Evolutionary conservation across 768 basidiomycete species (phyloP).

Genomic region (Fistulinella prunicolor): DNA sequence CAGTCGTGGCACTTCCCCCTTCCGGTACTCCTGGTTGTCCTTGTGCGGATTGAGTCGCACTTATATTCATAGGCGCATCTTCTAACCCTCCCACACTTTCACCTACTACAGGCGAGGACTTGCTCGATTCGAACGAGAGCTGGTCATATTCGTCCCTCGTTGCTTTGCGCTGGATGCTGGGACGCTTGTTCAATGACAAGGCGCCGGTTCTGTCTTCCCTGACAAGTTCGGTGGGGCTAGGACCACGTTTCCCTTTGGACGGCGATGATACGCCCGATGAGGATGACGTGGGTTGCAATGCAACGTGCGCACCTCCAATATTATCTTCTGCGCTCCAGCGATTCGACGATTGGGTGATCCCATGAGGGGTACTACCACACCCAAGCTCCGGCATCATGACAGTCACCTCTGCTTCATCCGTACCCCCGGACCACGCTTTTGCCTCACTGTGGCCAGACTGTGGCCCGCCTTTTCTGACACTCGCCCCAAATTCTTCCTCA

Average conservation of each 20-base stretch:
- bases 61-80: not conserved
- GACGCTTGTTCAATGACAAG: slow-evolving; percentile 57
- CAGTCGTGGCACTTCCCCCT: slow-evolving; percentile 4
- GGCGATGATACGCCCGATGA: slow-evolving; percentile 28
- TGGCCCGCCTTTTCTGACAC: slow-evolving; percentile 12
- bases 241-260: slow-evolving; percentile 58
- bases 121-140: slow-evolving; percentile 13
- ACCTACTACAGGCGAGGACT: slow-evolving; percentile 3
- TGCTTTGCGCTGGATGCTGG: slow-evolving; percentile 55
- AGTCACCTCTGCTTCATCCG: not conserved
- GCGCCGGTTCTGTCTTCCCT: slow-evolving; percentile 61
- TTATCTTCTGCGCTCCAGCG: slow-evolving; percentile 6
- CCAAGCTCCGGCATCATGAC: not conserved
- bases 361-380: slow-evolving; percentile 1
- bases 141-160: slow-evolving; percentile 8
- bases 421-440: slow-evolving; percentile 4
- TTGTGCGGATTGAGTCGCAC: not conserved
- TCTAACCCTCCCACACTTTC: slow-evolving; percentile 10
- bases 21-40: slow-evolving; percentile 9
- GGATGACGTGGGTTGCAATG: slow-evolving; percentile 10
- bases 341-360: slow-evolving; percentile 2
- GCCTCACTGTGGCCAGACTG: slow-evolving; percentile 17
- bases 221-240: slow-evolving; percentile 67
- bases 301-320: slow-evolving; percentile 1
- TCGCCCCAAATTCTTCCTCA: slow-evolving; percentile 8